A percentile compares a stretch with the other conserved stretches of the same genome.
phyloP scores from a whole-genome alignment of 164 flowering plant genomes.

The Berberis vulgaris region DNA sequence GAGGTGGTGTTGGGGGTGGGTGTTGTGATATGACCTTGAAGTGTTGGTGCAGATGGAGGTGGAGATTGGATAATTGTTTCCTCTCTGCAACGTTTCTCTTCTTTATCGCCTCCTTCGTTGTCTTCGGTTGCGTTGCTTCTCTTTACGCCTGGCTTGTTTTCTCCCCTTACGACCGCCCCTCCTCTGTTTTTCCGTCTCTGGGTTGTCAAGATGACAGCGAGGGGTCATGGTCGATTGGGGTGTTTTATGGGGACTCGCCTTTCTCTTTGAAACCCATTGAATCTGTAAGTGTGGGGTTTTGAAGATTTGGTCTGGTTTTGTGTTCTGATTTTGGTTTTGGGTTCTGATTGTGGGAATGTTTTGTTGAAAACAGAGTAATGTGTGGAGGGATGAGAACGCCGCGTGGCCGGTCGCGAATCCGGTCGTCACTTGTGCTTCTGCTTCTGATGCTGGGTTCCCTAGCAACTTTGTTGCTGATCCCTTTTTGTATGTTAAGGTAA shows the following conservation, averaged over 20 bases:
- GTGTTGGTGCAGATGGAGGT: no score
- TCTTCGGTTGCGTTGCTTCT: conserved; percentile 19
- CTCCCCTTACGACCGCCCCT: conserved; percentile 19
- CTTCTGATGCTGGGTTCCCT: conserved; percentile 30
- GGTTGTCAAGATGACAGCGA: conserved; percentile 75
- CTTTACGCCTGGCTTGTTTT: conserved; percentile 41
- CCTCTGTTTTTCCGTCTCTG: conserved; percentile 14
- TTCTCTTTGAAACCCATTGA: conserved; percentile 76
- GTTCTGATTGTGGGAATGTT: no score
- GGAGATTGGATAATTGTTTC: no score
- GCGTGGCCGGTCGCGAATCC: conserved; percentile 88
- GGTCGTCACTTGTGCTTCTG: conserved; percentile 41
- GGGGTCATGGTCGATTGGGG: conserved; percentile 92
- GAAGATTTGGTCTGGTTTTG: background rate
- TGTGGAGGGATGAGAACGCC: conserved; percentile 52
- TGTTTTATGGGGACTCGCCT: conserved; percentile 80
- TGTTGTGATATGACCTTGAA: no score
- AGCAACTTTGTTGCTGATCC: conserved; percentile 68
- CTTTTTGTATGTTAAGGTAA: conserved; percentile 69
- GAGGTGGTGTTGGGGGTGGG: no score
- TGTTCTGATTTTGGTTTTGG: background rate
- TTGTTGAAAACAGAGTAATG: conserved; percentile 27
- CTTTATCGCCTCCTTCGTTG: no score
- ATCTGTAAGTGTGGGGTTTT: conserved; percentile 25
- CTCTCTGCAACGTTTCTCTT: no score